Evolutionary conservation across 306 rosid species (phyloP).

Genomic region (Parietaria judaica): DNA sequence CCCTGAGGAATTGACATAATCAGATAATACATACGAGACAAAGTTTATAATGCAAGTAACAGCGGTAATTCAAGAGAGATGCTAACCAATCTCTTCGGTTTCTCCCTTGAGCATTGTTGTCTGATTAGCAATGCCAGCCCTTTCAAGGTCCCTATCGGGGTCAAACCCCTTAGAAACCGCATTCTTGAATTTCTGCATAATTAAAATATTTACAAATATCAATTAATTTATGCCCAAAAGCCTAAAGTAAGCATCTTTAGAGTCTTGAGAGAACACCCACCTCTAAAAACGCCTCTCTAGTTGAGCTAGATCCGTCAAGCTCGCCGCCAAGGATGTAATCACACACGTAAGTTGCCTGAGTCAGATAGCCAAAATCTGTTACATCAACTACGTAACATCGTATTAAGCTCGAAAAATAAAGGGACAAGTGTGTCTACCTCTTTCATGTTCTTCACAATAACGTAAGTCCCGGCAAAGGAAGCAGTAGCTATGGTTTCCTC

Average conservation of each 20-base stretch:
- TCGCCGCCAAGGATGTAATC: slow-evolving; percentile 88
- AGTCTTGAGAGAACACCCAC: slow-evolving; percentile 17
- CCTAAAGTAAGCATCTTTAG: background rate
- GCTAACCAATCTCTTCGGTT: slow-evolving; percentile 92
- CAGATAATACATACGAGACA: background rate
- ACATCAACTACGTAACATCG: background rate
- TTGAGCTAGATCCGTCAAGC: slow-evolving; percentile 85
- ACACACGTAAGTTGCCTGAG: slow-evolving; percentile 82
- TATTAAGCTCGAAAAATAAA: background rate
- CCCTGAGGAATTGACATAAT: slow-evolving; percentile 37
- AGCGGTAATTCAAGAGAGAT: background rate
- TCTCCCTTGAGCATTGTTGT: slow-evolving; percentile 99
- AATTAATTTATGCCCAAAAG: slow-evolving; percentile 6
- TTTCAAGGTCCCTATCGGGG: slow-evolving; percentile 64
- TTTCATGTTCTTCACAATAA: slow-evolving; percentile 76
- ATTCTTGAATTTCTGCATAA: slow-evolving; percentile 78
- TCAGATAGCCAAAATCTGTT: background rate
- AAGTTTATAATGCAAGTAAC: background rate
- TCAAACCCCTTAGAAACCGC: slow-evolving; percentile 80
- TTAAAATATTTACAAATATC: background rate
- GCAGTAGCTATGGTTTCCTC: slow-evolving; percentile 97
- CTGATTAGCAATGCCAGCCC: slow-evolving; percentile 89
- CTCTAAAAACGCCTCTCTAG: slow-evolving; percentile 75
- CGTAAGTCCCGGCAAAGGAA: slow-evolving; percentile 84
- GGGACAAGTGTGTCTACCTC: slow-evolving; percentile 37